Conservation (phyloP, 2,329 filamentous ascomycete genomes). For the Talaromyces piceae region DNA sequence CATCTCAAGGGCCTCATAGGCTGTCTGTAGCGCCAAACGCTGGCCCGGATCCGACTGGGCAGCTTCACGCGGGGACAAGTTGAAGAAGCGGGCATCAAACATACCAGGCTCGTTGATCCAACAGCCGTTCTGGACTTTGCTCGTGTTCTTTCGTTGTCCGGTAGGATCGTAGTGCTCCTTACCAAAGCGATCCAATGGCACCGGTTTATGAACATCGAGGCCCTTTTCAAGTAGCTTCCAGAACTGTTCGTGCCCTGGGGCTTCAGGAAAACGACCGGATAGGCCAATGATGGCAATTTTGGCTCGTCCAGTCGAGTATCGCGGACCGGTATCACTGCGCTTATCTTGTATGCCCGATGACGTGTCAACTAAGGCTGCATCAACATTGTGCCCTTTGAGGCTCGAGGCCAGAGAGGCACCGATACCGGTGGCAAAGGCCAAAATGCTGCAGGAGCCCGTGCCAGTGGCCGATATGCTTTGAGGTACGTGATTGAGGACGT, state of each 20-base stretch:
- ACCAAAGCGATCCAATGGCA: slow-evolving; percentile 28
- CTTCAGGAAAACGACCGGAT: slow-evolving; percentile 65
- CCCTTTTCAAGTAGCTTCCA: slow-evolving; percentile 47
- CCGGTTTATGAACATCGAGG: slow-evolving; percentile 5
- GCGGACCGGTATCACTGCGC: neutral
- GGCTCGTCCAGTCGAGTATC: neutral
- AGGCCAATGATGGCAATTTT: slow-evolving; percentile 70
- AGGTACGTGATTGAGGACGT: slow-evolving; percentile 15
- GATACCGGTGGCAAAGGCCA: neutral
- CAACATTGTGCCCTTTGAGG: neutral
- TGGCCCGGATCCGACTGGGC: slow-evolving; percentile 72
- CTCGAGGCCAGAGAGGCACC: neutral
- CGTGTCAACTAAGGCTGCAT: neutral
- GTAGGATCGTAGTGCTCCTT: slow-evolving; percentile 24
- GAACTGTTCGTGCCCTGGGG: slow-evolving; percentile 28
- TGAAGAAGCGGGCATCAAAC: slow-evolving; percentile 33
- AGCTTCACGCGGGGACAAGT: slow-evolving; percentile 62
- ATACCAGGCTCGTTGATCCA: slow-evolving; percentile 27
- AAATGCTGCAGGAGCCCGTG: neutral
- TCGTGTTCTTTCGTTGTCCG: slow-evolving; percentile 24
- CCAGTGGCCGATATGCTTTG: neutral
- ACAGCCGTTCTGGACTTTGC: slow-evolving; percentile 23
- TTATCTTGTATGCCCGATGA: neutral
- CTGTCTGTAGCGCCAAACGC: slow-evolving; percentile 62
- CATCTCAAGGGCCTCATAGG: slow-evolving; percentile 72